These are phyloP conservation scores for Turritis glabra DNA, from an alignment of 345 rosid genomes.

Conservation along the genomic window DNA sequence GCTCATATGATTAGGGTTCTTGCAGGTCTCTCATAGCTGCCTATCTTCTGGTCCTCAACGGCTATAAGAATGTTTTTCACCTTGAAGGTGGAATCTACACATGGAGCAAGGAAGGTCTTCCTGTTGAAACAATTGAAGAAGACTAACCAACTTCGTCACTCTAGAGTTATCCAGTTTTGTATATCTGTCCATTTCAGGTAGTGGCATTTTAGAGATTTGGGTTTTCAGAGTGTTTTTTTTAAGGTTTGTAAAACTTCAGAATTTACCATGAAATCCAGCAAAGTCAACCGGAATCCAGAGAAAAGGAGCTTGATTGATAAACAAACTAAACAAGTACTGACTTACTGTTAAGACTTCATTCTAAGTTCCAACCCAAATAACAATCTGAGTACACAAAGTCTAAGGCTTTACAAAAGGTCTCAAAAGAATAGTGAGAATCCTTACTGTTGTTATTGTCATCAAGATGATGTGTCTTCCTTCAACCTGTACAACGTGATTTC, in stretches of 20 bases:
- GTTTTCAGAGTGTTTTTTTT: not conserved
- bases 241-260: constrained; percentile 29
- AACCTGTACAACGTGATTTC: constrained; percentile 89
- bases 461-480: constrained; percentile 48
- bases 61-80: constrained; percentile 78
- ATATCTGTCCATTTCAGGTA: constrained; percentile 29
- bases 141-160: constrained; percentile 15
- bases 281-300: constrained; percentile 8
- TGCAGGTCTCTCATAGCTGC: constrained; percentile 96
- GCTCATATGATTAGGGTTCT: constrained; percentile 19
- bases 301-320: not conserved
- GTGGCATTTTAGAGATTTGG: constrained; percentile 28
- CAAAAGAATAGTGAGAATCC: constrained; percentile 15
- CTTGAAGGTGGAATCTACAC: constrained; percentile 87
- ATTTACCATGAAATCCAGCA: constrained; percentile 3
- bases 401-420: constrained; percentile 34
- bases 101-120: constrained; percentile 88
- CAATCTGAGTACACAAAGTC: constrained; percentile 27
- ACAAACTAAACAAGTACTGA: constrained; percentile 17
- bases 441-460: constrained; percentile 14
- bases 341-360: not conserved
- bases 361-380: not conserved
- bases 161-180: constrained; percentile 36
- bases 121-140: constrained; percentile 54
- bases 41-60: constrained; percentile 83